A percentile compares a stretch with the other conserved stretches of the same genome.
Evolutionary conservation across 2,329 filamentous ascomycete genomes (phyloP).

Genomic region (Fusarium concolor): DNA sequence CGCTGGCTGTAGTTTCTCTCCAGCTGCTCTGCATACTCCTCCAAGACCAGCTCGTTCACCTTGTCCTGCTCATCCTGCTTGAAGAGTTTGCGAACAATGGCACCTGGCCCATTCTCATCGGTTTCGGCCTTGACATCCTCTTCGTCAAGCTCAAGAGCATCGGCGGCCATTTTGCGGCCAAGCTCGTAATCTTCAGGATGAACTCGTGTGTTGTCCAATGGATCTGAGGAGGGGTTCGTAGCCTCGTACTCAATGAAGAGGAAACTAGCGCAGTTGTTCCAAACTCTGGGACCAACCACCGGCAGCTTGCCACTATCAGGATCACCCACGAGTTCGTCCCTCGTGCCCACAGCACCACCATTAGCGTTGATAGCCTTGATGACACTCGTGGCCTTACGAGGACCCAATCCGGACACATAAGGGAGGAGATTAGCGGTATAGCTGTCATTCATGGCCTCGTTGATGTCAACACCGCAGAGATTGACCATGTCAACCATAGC

Average conservation of each 20-base stretch:
- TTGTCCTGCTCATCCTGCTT: constrained; percentile 93
- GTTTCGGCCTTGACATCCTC: constrained; percentile 97
- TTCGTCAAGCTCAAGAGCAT: constrained; percentile 95
- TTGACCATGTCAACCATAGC: constrained; percentile 99
- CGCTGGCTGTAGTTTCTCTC: constrained; percentile 92
- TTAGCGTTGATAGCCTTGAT: constrained; percentile 88
- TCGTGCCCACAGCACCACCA: constrained; percentile 83
- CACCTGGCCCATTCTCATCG: constrained; percentile 88
- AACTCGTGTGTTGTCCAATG: constrained; percentile 95
- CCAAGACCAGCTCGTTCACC: constrained; percentile 94
- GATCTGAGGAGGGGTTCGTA: constrained; percentile 85
- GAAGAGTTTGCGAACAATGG: constrained; percentile 94
- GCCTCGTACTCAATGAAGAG: constrained; percentile 88
- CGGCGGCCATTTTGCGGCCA: constrained; percentile 97
- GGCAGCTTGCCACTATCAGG: constrained; percentile 80
- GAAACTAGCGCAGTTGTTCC: constrained; percentile 97
- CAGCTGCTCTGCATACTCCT: constrained; percentile 96
- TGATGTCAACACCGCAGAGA: constrained; percentile 93
- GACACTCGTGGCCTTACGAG: constrained; percentile 84
- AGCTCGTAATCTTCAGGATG: constrained; percentile 99
- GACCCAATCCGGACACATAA: constrained; percentile 90
- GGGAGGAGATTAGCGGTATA: constrained; percentile 90
- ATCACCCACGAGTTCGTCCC: constrained; percentile 90
- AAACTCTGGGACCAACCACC: constrained; percentile 89
- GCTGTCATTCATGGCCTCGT: constrained; percentile 84